Conservation (phyloP, 2,329 filamentous ascomycete species). For the Monosporascus sp. region DNA sequence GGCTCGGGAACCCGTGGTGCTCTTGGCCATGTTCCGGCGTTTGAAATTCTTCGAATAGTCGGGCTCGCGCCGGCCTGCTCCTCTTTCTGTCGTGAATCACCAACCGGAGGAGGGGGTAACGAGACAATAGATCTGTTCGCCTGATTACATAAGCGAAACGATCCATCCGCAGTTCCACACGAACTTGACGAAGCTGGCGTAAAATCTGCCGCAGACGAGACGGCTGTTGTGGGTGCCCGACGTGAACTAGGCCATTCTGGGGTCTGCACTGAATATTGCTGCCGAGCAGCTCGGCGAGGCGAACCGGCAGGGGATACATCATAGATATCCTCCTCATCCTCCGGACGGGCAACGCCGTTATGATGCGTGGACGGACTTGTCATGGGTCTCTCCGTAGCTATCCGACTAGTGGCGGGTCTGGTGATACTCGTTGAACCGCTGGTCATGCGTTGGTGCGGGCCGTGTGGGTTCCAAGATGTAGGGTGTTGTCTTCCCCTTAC, state of each 20-base stretch:
- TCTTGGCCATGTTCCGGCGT: slow-evolving; percentile 45
- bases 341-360: slow-evolving; percentile 1
- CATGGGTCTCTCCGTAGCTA: slow-evolving; percentile 6
- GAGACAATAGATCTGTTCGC: slow-evolving; percentile 11
- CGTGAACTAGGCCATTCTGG: slow-evolving; percentile 13
- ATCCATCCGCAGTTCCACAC: slow-evolving; percentile 8
- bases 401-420: slow-evolving; percentile 3
- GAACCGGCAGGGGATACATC: slow-evolving; percentile 23
- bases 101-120: slow-evolving; percentile 7
- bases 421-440: slow-evolving; percentile 5
- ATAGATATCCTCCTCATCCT: slow-evolving; percentile 22
- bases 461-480: slow-evolving; percentile 15
- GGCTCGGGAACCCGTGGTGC: slow-evolving; percentile 20
- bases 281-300: slow-evolving; percentile 14
- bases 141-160: slow-evolving; percentile 10
- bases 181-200: slow-evolving; percentile 19
- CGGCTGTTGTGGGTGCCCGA: slow-evolving; percentile 17
- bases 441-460: slow-evolving; percentile 6
- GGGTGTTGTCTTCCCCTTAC: slow-evolving; percentile 10
- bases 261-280: slow-evolving; percentile 14
- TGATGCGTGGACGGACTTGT: slow-evolving; percentile 13
- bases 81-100: slow-evolving; percentile 5
- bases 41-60: slow-evolving; percentile 22
- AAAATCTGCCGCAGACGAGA: slow-evolving; percentile 17
- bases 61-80: slow-evolving; percentile 9